Conservation (phyloP, 108 stramenopile genomes). For the Conticribra guillardii region DNA sequence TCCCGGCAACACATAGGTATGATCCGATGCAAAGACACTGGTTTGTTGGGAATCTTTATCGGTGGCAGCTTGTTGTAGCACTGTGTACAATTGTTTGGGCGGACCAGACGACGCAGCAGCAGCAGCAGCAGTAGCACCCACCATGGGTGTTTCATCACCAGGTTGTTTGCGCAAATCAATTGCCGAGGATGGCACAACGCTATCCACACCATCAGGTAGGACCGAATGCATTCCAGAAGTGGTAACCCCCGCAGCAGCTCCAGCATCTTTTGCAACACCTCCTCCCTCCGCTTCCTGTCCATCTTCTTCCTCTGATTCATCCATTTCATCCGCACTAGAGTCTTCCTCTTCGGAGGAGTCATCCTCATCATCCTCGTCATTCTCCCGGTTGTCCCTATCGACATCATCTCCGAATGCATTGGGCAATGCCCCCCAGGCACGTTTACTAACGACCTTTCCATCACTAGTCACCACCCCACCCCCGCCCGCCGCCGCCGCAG, state of each 20-base stretch:
- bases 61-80: conserved; percentile 63
- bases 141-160: conserved; percentile 81
- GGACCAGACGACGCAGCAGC: conserved; percentile 38
- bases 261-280: conserved; percentile 52
- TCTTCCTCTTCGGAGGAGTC: conserved; percentile 26
- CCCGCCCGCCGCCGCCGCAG: conserved; percentile 10
- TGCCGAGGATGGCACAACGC: conserved; percentile 68
- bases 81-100: conserved; percentile 83
- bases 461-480: conserved; percentile 68
- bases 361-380: conserved; percentile 65
- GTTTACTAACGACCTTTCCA: conserved; percentile 73
- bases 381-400: conserved; percentile 64
- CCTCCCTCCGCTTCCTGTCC: conserved; percentile 64
- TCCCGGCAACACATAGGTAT: conserved; percentile 76
- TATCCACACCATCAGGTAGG: conserved; percentile 64
- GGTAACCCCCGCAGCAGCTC: conserved; percentile 4
- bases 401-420: conserved; percentile 61
- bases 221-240: conserved; percentile 46
- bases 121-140: conserved; percentile 23
- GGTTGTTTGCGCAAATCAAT: conserved; percentile 76
- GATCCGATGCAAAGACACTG: conserved; percentile 78
- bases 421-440: conserved; percentile 84
- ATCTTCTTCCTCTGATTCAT: conserved; percentile 60
- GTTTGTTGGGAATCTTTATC: conserved; percentile 50
- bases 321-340: conserved; percentile 57